Conservation (phyloP, 768 basidiomycete species). For the Amanita rubescens region DNA sequence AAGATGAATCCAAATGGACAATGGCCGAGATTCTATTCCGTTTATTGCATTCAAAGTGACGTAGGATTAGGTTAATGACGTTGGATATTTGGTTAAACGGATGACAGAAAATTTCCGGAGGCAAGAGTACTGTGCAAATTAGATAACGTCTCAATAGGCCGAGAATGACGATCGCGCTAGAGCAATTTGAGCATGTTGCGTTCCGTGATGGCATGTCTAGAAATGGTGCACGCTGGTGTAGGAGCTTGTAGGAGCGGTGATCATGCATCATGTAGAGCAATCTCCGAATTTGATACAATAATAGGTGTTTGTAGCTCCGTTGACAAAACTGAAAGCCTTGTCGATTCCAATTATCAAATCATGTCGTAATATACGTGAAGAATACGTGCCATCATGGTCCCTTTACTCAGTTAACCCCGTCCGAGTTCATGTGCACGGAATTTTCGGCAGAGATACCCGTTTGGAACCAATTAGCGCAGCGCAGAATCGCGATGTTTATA, state of each 20-base stretch:
- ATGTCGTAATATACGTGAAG: constrained; percentile 1
- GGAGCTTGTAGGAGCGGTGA: neutral
- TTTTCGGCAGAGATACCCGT: neutral
- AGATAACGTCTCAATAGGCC: neutral
- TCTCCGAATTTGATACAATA: neutral
- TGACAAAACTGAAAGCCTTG: neutral
- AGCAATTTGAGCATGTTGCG: neutral
- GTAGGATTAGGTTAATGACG: constrained; percentile 4
- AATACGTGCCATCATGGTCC: neutral
- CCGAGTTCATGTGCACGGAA: neutral
- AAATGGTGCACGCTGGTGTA: neutral
- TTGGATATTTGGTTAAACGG: neutral
- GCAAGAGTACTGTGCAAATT: neutral
- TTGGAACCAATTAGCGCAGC: neutral
- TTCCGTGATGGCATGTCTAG: neutral
- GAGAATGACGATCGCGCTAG: neutral
- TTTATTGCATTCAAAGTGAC: constrained; percentile 2
- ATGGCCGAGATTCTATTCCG: neutral
- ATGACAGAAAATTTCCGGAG: neutral
- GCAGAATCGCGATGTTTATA: neutral
- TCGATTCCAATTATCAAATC: neutral
- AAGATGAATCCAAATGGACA: neutral
- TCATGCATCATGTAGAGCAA: neutral
- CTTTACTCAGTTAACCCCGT: neutral
- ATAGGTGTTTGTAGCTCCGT: neutral